Percentiles rank a stretch among this genome's conserved stretches.
Evolutionary conservation across 305 asterid species (phyloP).

Genomic region (Fraxinus ornus): DNA sequence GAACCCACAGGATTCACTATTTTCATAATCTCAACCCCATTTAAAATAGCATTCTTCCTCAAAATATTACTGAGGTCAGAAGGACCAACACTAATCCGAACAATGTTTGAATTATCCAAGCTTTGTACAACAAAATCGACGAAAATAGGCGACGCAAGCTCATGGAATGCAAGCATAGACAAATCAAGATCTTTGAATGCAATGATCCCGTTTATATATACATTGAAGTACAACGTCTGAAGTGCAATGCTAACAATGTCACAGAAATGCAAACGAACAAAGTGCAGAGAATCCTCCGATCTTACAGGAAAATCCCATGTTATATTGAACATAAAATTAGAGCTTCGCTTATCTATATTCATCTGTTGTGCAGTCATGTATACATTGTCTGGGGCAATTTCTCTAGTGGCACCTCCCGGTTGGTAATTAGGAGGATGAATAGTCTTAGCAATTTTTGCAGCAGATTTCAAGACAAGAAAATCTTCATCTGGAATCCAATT

Average conservation of each 20-base stretch:
- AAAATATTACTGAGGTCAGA: conserved; percentile 58
- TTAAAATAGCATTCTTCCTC: conserved; percentile 70
- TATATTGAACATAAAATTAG: conserved; percentile 52
- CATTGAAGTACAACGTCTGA: conserved; percentile 61
- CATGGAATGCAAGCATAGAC: conserved; percentile 52
- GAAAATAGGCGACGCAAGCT: conserved; percentile 72
- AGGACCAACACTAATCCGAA: conserved; percentile 70
- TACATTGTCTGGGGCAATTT: conserved; percentile 80
- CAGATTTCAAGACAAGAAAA: conserved; percentile 66
- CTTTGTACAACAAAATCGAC: conserved; percentile 66
- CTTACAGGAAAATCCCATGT: conserved; percentile 78
- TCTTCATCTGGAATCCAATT: conserved; percentile 82
- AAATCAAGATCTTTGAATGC: conserved; percentile 79
- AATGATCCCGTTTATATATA: conserved; percentile 55
- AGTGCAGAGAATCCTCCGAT: conserved; percentile 31
- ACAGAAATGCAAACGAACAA: conserved; percentile 83
- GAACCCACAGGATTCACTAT: conserved; percentile 45
- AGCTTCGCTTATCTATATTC: conserved; percentile 50
- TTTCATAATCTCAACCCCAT: conserved; percentile 85
- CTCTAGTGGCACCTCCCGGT: conserved; percentile 73
- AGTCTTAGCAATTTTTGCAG: conserved; percentile 59
- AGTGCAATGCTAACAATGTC: conserved; percentile 73
- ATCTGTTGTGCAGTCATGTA: conserved; percentile 86
- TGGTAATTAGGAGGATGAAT: conserved; percentile 62
- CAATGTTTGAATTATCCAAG: conserved; percentile 31